Base-by-base conservation (phyloP, 306 rosid species). In the Inga oerstediana region DNA sequence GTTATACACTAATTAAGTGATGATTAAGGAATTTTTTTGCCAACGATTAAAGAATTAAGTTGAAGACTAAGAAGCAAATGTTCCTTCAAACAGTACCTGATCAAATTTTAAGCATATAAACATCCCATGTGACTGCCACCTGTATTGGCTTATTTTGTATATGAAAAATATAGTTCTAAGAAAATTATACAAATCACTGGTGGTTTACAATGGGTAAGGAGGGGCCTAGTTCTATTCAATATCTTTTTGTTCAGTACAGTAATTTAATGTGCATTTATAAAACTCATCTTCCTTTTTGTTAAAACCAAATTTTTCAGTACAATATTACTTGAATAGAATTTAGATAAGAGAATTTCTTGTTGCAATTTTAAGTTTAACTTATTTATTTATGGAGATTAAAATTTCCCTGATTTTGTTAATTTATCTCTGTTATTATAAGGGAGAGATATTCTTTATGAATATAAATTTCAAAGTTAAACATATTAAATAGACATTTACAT, bases 71-170 rank as follows among this genome's bases (percentile, higher is more conserved):
- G 45, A 79, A 84, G 79, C 59, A 78, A 85, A 79, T 48, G 88
- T 85, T 85, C 82, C 89, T 88, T 51, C 68, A 67, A 89, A 82
- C 87, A 80, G 43, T 39, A 6, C 67, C 49, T 10, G 37, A 80
- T 83, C 86, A 66, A 82, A 86, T 72, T 81, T 79, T 69, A 51
- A 83, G 85, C 74, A 86, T 73, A 41, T 85, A 80, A 90, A 91
- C 93, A 85, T 65, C 48, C 84, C 97, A 94, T 92, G 98, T 94
- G 97, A 87, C 41, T 89, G 92, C 91, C 89, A 89, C 77, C 93
- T 81, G 73, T 48, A 44, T 44, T 71, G 12, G 35, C 37, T 83
- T 59, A 52, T 32, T 81, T 86, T 75, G 75, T 74, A 82, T 71
- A 69, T 68, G 43, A 74, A 78, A 80, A 10, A 5, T n/a, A 3